These are phyloP conservation scores for Silybum marianum DNA, from an alignment of 129 eudicot species.

Conservation along the genomic window DNA sequence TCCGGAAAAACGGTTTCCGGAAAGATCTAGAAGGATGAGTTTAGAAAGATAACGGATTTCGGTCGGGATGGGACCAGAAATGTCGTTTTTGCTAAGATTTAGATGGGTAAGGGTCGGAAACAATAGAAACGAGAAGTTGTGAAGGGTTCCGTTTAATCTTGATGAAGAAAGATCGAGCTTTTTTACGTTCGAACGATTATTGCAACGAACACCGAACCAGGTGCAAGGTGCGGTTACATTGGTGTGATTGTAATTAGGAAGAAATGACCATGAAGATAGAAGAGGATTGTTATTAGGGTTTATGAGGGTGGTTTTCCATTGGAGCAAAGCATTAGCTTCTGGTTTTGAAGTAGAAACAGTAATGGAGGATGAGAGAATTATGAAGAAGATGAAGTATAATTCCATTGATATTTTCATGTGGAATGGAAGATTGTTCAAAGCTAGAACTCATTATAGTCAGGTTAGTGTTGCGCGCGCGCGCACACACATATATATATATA, in stretches of 20 bases:
- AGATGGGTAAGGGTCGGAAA: conserved; percentile 33
- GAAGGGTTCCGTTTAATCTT: conserved; percentile 34
- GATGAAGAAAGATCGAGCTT: conserved; percentile 28
- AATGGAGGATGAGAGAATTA: background rate
- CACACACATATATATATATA: too few species aligned
- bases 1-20: conserved; percentile 35
- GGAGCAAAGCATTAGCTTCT: conserved; percentile 27
- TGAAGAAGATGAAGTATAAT: background rate
- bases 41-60: conserved; percentile 33
- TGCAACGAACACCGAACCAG: conserved; percentile 46
- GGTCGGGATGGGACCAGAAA: conserved; percentile 27
- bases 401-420: background rate
- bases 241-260: conserved; percentile 1
- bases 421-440: background rate
- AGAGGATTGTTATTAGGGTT: conserved; percentile 31
- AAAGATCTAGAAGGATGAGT: conserved; percentile 43
- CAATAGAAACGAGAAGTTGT: conserved; percentile 21
- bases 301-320: conserved; percentile 35
- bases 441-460: background rate
- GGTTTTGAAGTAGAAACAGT: conserved; percentile 12
- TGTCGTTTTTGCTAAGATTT: conserved; percentile 20
- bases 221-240: conserved; percentile 31
- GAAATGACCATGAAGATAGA: conserved; percentile 33
- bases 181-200: conserved; percentile 11
- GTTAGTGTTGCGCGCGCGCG: too few species aligned